Evolutionary conservation across 2,329 filamentous ascomycete genomes (phyloP), one percentile per base, ranked within the genome.

Genomic region (Fusarium transvaalense): DNA sequence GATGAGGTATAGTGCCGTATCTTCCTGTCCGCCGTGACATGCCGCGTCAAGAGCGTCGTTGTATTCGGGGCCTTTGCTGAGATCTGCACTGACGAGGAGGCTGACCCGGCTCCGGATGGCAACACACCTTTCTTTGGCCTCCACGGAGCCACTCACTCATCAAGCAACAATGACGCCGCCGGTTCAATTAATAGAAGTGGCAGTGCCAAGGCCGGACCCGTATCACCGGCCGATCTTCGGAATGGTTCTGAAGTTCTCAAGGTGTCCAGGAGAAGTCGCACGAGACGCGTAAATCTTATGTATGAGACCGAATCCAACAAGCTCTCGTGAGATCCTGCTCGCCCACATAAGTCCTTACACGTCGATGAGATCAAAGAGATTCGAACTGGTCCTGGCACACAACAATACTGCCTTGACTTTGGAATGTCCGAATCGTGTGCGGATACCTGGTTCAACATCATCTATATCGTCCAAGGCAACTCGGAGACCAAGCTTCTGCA

Each of bases 321-420:
- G 78, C 92, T 98, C 27, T 91, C 87, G 25, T 98, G 95, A 95
- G 92, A 97, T 78, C 87, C 89, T 48, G 88, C 86, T 12, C 89
- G 92, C 34, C 90, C 92, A 1, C 88, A 89, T 23, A 98, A 97
- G 78, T 89, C 89, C 53, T 91, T 99, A 68, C 97, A 97, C 78
- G 92, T 98, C 66, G 96, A 99, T 75, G 94, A 98, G 77, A 95
- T 99, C 74, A 92, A 92, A 75, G 94, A 97, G 76, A 93, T 98
- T 48, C 90, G 94, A 66, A 89, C 90, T 32, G 94, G 93, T 19
- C 87, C 87, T 15, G 93, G 97, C 76, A 93, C 95, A 19, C 89
- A 92, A 59, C 95, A 97, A 76, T 97, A 97, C 76, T 91, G 93
- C 42, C 89, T 95, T 73, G 94, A 97, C 78, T 92, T 92, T 75